Evolutionary conservation across 1,284 basidiomycete species (phyloP).

Genomic region (Grifola frondosa): DNA sequence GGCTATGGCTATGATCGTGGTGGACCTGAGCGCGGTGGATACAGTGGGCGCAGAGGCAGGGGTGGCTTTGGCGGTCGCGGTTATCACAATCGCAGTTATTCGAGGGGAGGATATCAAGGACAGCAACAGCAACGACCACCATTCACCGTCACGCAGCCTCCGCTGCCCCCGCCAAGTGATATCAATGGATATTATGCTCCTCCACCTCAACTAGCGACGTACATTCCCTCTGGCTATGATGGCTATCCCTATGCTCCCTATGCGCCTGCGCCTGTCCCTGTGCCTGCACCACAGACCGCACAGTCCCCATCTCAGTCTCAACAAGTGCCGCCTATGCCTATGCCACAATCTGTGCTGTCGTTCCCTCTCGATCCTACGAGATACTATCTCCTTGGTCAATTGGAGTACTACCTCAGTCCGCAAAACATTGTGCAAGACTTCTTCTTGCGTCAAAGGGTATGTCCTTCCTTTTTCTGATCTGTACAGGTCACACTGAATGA

Average conservation of each 20-base stretch:
- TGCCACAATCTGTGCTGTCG: slow-evolving; percentile 53
- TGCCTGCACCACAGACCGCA: slow-evolving; percentile 17
- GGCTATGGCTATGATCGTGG: slow-evolving; percentile 26
- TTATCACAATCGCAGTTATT: slow-evolving; percentile 20
- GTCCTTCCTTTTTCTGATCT: slow-evolving; percentile 22
- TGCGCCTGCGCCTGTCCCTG: slow-evolving; percentile 13
- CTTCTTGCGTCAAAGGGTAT: slow-evolving; percentile 74
- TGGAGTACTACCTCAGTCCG: slow-evolving; percentile 88
- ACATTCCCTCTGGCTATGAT: slow-evolving; percentile 16
- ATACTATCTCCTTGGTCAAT: slow-evolving; percentile 72
- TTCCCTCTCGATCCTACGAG: slow-evolving; percentile 65
- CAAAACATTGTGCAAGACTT: slow-evolving; percentile 86
- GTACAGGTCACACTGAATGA: slow-evolving; percentile 8
- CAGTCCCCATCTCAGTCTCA: slow-evolving; percentile 30
- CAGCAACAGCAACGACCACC: slow-evolving; percentile 27
- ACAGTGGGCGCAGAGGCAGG: slow-evolving; percentile 30
- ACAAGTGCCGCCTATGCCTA: slow-evolving; percentile 47
- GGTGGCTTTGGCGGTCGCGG: slow-evolving; percentile 36
- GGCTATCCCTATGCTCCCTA: slow-evolving; percentile 12
- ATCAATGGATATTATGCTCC: slow-evolving; percentile 21
- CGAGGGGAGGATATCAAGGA: slow-evolving; percentile 28
- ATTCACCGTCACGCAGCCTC: slow-evolving; percentile 20
- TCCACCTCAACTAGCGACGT: slow-evolving; percentile 11
- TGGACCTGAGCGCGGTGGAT: slow-evolving; percentile 30
- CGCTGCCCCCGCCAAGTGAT: slow-evolving; percentile 17